Evolutionary conservation across 2,329 filamentous ascomycete genomes (phyloP).

Genomic region (Microcera coccophila): DNA sequence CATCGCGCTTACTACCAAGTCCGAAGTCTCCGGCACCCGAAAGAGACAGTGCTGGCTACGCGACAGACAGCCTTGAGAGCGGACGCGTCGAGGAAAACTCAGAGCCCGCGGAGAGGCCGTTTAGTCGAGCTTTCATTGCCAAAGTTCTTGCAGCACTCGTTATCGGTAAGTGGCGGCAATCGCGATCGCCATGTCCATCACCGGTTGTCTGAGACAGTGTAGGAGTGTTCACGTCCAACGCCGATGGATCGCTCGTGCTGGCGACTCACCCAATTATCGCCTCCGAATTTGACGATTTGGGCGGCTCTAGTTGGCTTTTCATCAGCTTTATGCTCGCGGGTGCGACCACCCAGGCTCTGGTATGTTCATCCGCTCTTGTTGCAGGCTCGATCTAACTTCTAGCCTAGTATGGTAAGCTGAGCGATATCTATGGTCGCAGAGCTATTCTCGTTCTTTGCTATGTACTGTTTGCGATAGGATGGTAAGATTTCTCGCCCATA

Average conservation of each 20-base stretch:
- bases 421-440: slow-evolving; percentile 29
- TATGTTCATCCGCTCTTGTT: slow-evolving; percentile 22
- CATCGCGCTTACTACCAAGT: slow-evolving; percentile 6
- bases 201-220: not conserved
- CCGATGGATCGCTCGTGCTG: slow-evolving; percentile 61
- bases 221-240: slow-evolving; percentile 60
- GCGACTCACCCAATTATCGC: slow-evolving; percentile 62
- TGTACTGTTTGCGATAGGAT: slow-evolving; percentile 26
- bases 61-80: slow-evolving; percentile 7
- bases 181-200: not conserved
- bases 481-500: slow-evolving; percentile 32
- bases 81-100: not conserved
- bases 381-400: no score
- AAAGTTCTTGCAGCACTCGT: slow-evolving; percentile 15
- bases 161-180: slow-evolving; percentile 11
- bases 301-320: slow-evolving; percentile 46
- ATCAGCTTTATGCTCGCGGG: slow-evolving; percentile 31
- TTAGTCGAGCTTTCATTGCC: slow-evolving; percentile 16
- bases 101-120: slow-evolving; percentile 3
- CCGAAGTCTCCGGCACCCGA: slow-evolving; percentile 1
- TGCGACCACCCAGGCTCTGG: slow-evolving; percentile 38
- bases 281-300: slow-evolving; percentile 56
- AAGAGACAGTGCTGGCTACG: slow-evolving; percentile 5
- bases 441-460: slow-evolving; percentile 26
- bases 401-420: slow-evolving; percentile 27